Evolutionary conservation across 352 stramenopile species (phyloP), one percentile per base, ranked within the genome.

Genomic region (Phytopythium oedochilum): DNA sequence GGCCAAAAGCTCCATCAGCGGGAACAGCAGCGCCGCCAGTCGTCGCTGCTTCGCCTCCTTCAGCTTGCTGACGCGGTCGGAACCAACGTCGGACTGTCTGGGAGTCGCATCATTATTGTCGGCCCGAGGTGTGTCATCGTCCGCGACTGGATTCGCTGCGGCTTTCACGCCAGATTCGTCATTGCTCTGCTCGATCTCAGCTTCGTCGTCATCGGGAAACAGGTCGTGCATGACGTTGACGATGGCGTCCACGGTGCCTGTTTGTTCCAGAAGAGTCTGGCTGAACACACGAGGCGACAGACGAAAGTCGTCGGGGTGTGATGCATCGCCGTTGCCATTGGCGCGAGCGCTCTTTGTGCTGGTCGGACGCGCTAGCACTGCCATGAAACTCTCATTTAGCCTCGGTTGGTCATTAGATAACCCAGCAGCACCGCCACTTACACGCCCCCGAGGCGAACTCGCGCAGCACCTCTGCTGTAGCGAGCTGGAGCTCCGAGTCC

Each of bases 181-280:
- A 38, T 12, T 55, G 3, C 10, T 14, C 32, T 25, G 23, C 5
- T 55, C 29, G 35, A 55, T 29, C 40, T 63, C 51, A 11, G 60
- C 55, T 9, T 38, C 32, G 0, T 81, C 67, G 14, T 86, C 71
- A 17, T 89, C 75, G 9, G 77, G 73, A n/a, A 92, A 89, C 10
- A 92, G 51, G 36, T 86, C 72, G 48, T 88, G 79, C 53, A 90
- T 69, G 5, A 86, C 75, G 0, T 59, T 64, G 26, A 89, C 73
- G 52, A 89, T 72, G 7, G 70, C 63, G 34, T 89, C 75, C 2
- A 87, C 71, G 2, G 71, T 64, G 10, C 77, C 73, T 0, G 76
- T 89, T 46, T 88, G 73, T 49, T 87, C 77, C 60, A 92, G 61
- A 14, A 90, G 50, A 29, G 85, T 88, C 35, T 86, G 79, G 32